phyloP scores from a whole-genome alignment of 148 eudicot species.

The Rhododendron mucronatum region DNA sequence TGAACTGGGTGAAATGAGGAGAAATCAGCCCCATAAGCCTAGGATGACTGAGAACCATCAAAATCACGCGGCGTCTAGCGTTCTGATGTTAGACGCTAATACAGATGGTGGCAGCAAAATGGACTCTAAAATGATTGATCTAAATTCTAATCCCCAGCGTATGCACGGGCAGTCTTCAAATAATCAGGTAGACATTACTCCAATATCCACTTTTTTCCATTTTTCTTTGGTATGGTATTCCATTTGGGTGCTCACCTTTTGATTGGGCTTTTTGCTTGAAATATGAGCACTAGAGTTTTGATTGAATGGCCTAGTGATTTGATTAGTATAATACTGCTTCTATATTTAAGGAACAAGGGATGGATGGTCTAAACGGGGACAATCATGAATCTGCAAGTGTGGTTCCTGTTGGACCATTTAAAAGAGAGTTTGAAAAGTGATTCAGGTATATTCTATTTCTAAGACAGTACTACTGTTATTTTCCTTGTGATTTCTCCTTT shows the following conservation, averaged over 20 bases:
- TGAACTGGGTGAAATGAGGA: constrained; percentile 40
- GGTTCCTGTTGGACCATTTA: constrained; percentile 55
- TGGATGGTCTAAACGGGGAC: constrained; percentile 32
- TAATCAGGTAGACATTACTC: constrained; percentile 42
- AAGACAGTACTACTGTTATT: not conserved
- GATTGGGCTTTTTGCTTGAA: not conserved
- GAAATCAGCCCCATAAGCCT: constrained; percentile 30
- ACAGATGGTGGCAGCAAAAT: constrained; percentile 31
- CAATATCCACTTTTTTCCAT: not conserved
- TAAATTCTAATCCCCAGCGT: constrained; percentile 76
- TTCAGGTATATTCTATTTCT: not conserved
- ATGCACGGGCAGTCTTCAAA: constrained; percentile 43
- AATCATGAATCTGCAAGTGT: constrained; percentile 46
- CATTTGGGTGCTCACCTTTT: not conserved
- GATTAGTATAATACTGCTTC: not conserved
- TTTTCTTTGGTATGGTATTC: not conserved
- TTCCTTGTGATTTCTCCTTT: not conserved
- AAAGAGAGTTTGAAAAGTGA: constrained; percentile 54
- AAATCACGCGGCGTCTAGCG: constrained; percentile 35
- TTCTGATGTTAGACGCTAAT: constrained; percentile 30
- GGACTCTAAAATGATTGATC: constrained; percentile 67
- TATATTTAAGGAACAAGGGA: constrained; percentile 48
- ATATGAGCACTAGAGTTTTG: not conserved
- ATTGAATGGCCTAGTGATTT: not conserved
- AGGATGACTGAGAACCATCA: constrained; percentile 39